Evolutionary conservation across 2,329 filamentous ascomycete species (phyloP).

Genomic region (Cladosporium velox): DNA sequence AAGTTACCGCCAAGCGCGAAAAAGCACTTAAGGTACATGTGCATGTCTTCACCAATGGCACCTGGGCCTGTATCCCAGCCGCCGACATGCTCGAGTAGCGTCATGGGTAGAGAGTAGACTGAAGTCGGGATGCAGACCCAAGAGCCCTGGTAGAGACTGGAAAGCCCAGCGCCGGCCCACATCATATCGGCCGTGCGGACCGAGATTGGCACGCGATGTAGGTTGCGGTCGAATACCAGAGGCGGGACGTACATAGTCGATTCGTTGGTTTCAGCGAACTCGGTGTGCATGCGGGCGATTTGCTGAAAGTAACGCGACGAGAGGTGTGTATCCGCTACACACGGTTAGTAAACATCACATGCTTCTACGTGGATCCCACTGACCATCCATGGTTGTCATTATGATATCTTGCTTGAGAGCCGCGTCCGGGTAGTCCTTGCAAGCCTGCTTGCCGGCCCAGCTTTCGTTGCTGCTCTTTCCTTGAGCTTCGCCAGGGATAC

Average conservation of each 20-base stretch:
- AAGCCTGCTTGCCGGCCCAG: constrained; percentile 68
- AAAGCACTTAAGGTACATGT: constrained; percentile 79
- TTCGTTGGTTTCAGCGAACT: constrained; percentile 59
- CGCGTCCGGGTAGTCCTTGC: constrained; percentile 58
- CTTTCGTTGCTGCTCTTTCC: constrained; percentile 75
- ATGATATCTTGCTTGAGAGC: constrained; percentile 61
- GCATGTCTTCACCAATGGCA: constrained; percentile 73
- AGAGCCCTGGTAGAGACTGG: constrained; percentile 65
- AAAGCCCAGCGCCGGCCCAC: constrained; percentile 71
- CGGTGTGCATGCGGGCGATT: constrained; percentile 64
- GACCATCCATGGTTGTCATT: constrained; percentile 73
- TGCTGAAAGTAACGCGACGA: constrained; percentile 67
- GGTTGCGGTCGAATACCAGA: constrained; percentile 74
- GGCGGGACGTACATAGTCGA: constrained; percentile 70
- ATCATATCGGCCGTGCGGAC: constrained; percentile 72
- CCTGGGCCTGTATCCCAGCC: constrained; percentile 72
- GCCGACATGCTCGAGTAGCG: constrained; percentile 66
- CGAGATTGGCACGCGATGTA: constrained; percentile 65
- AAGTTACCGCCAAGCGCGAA: constrained; percentile 71
- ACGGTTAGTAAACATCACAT: constrained; percentile 5
- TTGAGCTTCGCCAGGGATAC: constrained; percentile 67
- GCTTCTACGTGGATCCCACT: constrained; percentile 35
- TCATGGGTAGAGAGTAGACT: constrained; percentile 70
- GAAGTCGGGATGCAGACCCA: constrained; percentile 70
- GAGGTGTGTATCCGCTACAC: constrained; percentile 68